Conservation (phyloP, 106 monocot genomes). For the Dendrobium huoshanense region DNA sequence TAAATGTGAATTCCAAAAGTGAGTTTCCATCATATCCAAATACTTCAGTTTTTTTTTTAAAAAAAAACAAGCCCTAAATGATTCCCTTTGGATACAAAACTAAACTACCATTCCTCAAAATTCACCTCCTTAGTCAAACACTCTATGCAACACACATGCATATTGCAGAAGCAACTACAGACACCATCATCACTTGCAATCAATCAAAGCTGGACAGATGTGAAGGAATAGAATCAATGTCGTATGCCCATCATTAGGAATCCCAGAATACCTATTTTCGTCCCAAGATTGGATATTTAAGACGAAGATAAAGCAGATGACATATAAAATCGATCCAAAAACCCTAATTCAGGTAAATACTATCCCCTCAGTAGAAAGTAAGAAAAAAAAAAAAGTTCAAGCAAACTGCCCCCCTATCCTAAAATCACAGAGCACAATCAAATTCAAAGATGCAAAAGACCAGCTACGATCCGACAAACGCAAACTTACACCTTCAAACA, state of each 20-base stretch:
- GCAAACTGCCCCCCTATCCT: not conserved
- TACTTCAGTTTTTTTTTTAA: not conserved
- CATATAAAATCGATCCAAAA: not conserved
- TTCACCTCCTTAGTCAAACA: too few relatives aligned
- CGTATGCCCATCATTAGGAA: not conserved
- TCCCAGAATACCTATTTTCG: not conserved
- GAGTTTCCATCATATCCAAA: not conserved
- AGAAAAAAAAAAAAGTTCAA: not conserved
- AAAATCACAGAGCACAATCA: too few relatives aligned
- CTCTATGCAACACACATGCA: too few relatives aligned
- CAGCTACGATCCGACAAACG: not conserved
- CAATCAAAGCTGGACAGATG: not conserved
- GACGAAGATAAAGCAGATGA: not conserved
- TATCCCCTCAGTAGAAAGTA: not conserved
- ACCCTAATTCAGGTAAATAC: not conserved
- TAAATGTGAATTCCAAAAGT: not conserved
- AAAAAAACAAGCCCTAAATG: too few relatives aligned
- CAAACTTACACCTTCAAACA: not conserved
- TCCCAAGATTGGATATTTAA: not conserved
- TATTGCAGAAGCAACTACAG: not conserved
- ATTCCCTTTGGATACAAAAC: too few relatives aligned
- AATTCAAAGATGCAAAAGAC: not conserved
- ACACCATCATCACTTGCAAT: not conserved
- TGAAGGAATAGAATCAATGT: not conserved
- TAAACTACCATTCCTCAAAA: too few relatives aligned